Base-by-base conservation (phyloP, 2,329 filamentous ascomycete genomes). In the Neofusicoccum laricinum region DNA sequence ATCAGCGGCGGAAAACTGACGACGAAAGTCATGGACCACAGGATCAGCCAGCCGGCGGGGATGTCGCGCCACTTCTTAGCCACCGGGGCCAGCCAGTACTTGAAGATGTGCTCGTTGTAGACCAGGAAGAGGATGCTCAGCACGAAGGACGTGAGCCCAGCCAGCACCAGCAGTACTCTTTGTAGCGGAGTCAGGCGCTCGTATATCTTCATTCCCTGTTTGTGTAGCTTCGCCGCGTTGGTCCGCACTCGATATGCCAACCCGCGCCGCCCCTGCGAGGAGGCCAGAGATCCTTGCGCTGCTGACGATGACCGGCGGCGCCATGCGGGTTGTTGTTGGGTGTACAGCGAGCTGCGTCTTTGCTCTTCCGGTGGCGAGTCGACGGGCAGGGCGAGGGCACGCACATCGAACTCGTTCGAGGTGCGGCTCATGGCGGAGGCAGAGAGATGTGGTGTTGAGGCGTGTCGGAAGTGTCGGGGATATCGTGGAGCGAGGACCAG, bases 1-100 rank as follows among this genome's bases (percentile, higher is more conserved):
- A 97, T 89, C 70, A 96, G 77, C 2, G 93, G 93, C 19, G 93
- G 93, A 76, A 97, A 96, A 2, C 89, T 91, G 15, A 93, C 90
- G 45, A 85, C 74, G 75, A 93, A 92, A 40, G 90, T 89, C 70
- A 91, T 80, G 36, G 85, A 75, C 86, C 92, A 96, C 43, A 95
- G 82, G 57, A 97, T 85, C 66, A 88, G 77, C 81, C 88, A 91
- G 48, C 92, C 94, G 61, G 85, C 88, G 0, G 82, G 84, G 4
- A 93, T 80, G 34, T 86, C 84, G 71, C 92, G 87, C 93, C 93
- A 97, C 68, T 85, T 85, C 75, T 88, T 83, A 21, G 93, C 92
- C 12, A 88, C 77, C 6, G 93, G 92, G 12, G 84, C 85, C 63
- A 98, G 82, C 62, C 62, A 64, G 77, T 84, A 87, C 38, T 85